Evolutionary conservation across 148 eudicot species (phyloP), one percentile per base, ranked within the genome.

Genomic region (Suaeda aralocaspica): DNA sequence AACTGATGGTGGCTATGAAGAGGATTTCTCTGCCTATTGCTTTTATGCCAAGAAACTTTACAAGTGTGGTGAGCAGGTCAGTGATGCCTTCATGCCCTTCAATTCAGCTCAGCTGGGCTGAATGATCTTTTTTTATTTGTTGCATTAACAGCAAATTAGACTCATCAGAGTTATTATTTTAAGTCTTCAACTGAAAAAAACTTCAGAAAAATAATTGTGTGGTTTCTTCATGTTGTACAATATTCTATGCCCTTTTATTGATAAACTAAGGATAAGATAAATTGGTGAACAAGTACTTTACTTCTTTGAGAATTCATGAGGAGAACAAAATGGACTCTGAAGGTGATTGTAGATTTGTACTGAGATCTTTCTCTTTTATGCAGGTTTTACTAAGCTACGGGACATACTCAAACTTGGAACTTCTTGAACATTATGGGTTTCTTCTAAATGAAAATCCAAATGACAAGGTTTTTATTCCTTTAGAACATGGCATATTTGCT

Each of bases 351-450:
- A 0, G 2, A 18, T 0, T 3, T 14, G 22, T 49, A 48, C 29
- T 25, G 22, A 25, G 12, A 33, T 4, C 1, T 28, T 21, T 25
- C 42, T 16, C 51, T 56, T 63, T 34, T 18, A 22, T 75, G 66
- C 87, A 94, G 99, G 99, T 91, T 69, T 80, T 94, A 68, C 74
- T 94, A 72, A 87, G 97, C 88, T 94, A 94, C 68, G 99, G 99
- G 69, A 87, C 91, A 52, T 94, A 91, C 76, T 89, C 96, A 73
- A 94, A 91, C 81, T 76, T 94, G 83, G 99, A 94, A 84, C 99
- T 94, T 81, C 99, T 94, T 31, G 97, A 94, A 76, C 99, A 94
- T 75, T 94, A 94, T 44, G 99, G 99, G 29, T 94, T 94, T 79
- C 73, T 89, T 70, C 79, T 94, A 62, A 65, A 80, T 22, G 73